phyloP scores from a whole-genome alignment of 2,329 filamentous ascomycete genomes.

The Cordyceps javanica region DNA sequence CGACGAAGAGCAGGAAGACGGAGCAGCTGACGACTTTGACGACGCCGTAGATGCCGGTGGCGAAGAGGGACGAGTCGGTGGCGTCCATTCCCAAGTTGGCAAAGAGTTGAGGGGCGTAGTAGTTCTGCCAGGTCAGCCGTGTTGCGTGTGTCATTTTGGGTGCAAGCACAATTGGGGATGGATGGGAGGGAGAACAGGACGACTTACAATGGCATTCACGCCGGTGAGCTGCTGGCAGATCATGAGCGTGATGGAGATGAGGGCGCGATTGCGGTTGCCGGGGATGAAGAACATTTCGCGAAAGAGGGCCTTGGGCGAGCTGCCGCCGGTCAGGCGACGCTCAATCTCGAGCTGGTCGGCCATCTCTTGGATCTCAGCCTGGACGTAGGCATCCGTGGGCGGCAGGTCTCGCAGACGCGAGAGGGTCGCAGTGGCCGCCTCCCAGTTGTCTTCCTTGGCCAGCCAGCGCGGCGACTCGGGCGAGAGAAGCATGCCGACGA shows the following conservation, averaged over 20 bases:
- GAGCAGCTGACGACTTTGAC: slow-evolving; percentile 61
- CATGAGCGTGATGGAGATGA: slow-evolving; percentile 56
- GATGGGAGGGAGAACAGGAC: background rate
- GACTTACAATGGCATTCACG: slow-evolving; percentile 37
- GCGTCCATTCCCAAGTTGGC: slow-evolving; percentile 53
- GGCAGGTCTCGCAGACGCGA: slow-evolving; percentile 46
- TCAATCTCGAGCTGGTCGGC: slow-evolving; percentile 56
- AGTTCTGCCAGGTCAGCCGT: slow-evolving; percentile 46
- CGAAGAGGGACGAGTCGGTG: slow-evolving; percentile 57
- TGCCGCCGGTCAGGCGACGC: slow-evolving; percentile 48
- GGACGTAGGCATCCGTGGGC: slow-evolving; percentile 46
- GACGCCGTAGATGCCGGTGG: slow-evolving; percentile 68
- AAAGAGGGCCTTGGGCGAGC: slow-evolving; percentile 49
- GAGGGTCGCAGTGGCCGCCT: slow-evolving; percentile 52
- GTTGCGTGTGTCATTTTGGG: too few relatives aligned
- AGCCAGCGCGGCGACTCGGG: slow-evolving; percentile 58
- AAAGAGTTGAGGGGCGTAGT: slow-evolving; percentile 67
- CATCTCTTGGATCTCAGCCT: slow-evolving; percentile 56
- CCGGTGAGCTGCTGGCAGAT: slow-evolving; percentile 70
- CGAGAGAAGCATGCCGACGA: slow-evolving; percentile 55
- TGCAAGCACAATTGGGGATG: too few relatives aligned
- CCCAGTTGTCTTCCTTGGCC: slow-evolving; percentile 62
- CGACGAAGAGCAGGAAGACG: slow-evolving; percentile 59
- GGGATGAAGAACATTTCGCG: slow-evolving; percentile 58
- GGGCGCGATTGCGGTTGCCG: slow-evolving; percentile 56